phyloP scores from a whole-genome alignment of 306 rosid genomes.

The Nissolia schottii region DNA sequence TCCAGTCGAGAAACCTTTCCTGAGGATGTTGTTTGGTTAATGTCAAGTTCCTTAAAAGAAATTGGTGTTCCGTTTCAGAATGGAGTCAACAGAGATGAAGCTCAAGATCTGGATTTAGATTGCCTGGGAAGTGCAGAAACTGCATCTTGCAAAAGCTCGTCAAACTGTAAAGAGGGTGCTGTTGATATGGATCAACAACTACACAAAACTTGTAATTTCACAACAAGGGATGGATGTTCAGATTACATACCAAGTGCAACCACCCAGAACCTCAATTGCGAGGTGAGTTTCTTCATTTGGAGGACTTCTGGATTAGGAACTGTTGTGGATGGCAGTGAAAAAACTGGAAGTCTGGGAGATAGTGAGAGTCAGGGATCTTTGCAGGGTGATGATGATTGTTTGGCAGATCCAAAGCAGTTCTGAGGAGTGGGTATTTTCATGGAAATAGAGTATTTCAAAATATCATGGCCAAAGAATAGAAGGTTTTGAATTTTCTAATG shows the following conservation, averaged over 20 bases:
- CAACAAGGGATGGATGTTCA: slow-evolving; percentile 38
- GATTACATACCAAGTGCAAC: slow-evolving; percentile 47
- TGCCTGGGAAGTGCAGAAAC: slow-evolving; percentile 36
- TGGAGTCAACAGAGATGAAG: slow-evolving; percentile 36
- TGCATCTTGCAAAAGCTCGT: slow-evolving; percentile 26
- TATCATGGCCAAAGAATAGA: slow-evolving; percentile 49
- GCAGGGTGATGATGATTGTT: slow-evolving; percentile 70
- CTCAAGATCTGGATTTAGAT: slow-evolving; percentile 37
- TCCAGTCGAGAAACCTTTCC: slow-evolving; percentile 35
- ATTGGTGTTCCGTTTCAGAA: slow-evolving; percentile 48
- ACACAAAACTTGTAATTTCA: slow-evolving; percentile 45
- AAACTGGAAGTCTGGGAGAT: slow-evolving; percentile 60
- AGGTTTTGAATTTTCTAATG: slow-evolving; percentile 67
- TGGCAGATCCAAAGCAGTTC: slow-evolving; percentile 46
- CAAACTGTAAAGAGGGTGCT: slow-evolving; percentile 42
- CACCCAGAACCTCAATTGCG: slow-evolving; percentile 58
- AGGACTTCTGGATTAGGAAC: slow-evolving; percentile 63
- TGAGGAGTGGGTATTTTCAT: slow-evolving; percentile 45
- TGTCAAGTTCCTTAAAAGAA: slow-evolving; percentile 46
- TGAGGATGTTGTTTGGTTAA: slow-evolving; percentile 36
- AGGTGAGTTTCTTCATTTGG: slow-evolving; percentile 85
- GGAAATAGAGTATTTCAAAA: slow-evolving; percentile 45
- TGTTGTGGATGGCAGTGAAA: slow-evolving; percentile 66
- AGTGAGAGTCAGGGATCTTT: slow-evolving; percentile 67
- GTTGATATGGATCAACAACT: slow-evolving; percentile 40